Percentiles rank a stretch among this genome's conserved stretches.
Evolutionary conservation across 2,329 filamentous ascomycete genomes (phyloP).

Genomic region (Ascosphaera pollenicola): DNA sequence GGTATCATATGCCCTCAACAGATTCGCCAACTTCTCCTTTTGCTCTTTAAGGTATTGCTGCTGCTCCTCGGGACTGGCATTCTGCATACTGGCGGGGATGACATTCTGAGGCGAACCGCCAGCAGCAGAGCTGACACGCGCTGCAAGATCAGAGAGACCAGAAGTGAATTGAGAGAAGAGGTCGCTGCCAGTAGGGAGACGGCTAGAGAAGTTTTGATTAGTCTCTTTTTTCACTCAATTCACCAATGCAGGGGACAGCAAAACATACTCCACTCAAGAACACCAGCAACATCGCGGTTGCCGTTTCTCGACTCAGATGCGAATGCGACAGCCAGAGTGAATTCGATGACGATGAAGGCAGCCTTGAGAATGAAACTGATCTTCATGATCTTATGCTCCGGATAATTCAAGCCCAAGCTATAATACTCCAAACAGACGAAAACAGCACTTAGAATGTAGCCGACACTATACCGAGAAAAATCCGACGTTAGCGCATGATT

Average conservation of each 20-base stretch:
- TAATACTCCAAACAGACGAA: constrained; percentile 85
- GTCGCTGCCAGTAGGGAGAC: neutral
- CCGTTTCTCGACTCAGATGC: constrained; percentile 23
- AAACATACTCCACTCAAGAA: constrained; percentile 47
- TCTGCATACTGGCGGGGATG: neutral
- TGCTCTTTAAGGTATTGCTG: neutral
- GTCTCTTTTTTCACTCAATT: too few relatives aligned
- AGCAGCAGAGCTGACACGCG: neutral
- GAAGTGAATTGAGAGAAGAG: neutral
- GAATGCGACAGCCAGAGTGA: constrained; percentile 46
- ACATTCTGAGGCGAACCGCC: neutral
- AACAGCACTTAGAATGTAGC: constrained; percentile 66
- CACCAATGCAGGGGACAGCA: too few relatives aligned
- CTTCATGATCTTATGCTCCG: constrained; percentile 45
- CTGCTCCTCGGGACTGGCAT: constrained; percentile 1
- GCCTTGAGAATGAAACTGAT: constrained; percentile 77
- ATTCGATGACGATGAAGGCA: constrained; percentile 58
- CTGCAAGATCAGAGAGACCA: neutral
- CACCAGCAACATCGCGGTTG: constrained; percentile 43
- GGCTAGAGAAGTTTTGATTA: too few relatives aligned
- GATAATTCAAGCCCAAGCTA: constrained; percentile 59
- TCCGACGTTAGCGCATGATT: too few relatives aligned
- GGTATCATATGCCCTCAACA: constrained; percentile 1
- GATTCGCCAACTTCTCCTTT: neutral
- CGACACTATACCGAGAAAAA: constrained; percentile 21